Evolutionary conservation across 345 rosid species (phyloP), one percentile per base, ranked within the genome.

Genomic region (Microthlaspi erraticum): DNA sequence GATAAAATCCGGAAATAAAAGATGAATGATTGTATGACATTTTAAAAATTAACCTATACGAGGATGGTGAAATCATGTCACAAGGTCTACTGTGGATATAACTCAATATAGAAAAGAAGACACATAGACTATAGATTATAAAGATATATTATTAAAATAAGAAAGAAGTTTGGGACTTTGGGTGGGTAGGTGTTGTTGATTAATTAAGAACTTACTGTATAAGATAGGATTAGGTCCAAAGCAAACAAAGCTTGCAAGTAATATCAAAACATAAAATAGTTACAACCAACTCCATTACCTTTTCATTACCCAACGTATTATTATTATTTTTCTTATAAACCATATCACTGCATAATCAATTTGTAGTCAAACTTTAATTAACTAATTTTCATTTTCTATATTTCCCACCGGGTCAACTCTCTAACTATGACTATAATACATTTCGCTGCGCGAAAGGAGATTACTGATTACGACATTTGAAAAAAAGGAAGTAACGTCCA

Each of bases 111-210:
- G 2, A 61, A 17, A 33, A 23, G 13, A 48, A 12, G 1, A 43
- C 31, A 16, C 20, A 19, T 7, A 13, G 0, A 33, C 5, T 46
- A 45, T 29, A 38, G 2, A 11, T 26, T 49, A 23, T 26, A 26
- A 26, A 26, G 29, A 26, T 44, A 19, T 43, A 33, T 10, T 14
- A 39, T 50, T 31, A 33, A 51, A 14, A 72, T 19, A 20, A 43
- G 29, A 62, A n/a, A n/a, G 9, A 53, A 63, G 29, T 13, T 55
- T 23, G 20, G 18, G 29, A 26, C 29, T 26, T 26, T 66, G 51
- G 71, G 56, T 66, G 16, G 60, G 71, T 72, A 32, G 73, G 42
- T 49, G 39, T 53, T 63, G 70, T 54, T 62, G 63, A 52, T 71
- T 62, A 53, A 53, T 42, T 52, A 60, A 41, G 36, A 17, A 37